Conservation (phyloP, 345 rosid species). For the Combretum micranthum region DNA sequence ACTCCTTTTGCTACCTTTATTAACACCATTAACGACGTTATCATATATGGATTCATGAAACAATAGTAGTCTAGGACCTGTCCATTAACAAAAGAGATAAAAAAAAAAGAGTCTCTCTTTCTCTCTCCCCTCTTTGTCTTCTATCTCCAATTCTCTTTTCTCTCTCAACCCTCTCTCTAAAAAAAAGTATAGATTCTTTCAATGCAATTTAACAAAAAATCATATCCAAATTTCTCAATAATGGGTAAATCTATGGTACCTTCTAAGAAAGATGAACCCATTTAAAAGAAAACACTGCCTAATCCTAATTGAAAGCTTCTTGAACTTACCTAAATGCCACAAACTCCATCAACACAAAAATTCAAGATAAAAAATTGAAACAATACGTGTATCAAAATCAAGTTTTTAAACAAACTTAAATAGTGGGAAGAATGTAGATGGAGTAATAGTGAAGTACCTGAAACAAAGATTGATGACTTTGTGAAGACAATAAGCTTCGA, state of each 20-base stretch:
- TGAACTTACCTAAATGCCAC: conserved; percentile 41
- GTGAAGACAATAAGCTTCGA: conserved; percentile 92
- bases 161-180: no score
- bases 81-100: no score
- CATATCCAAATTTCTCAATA: no score
- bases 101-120: no score
- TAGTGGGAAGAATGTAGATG: not conserved
- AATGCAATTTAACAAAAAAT: not conserved
- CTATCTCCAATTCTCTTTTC: no score
- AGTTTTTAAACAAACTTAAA: not conserved
- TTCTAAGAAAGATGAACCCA: conserved; percentile 89
- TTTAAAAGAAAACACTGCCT: conserved; percentile 91
- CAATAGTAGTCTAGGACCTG: no score
- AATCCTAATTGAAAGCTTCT: conserved; percentile 61
- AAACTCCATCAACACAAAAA: not conserved
- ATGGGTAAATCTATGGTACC: conserved; percentile 26
- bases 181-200: not conserved
- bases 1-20: no score
- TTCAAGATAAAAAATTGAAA: not conserved
- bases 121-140: no score
- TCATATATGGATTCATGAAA: no score
- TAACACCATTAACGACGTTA: no score
- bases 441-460: conserved; percentile 31
- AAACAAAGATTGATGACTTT: conserved; percentile 60
- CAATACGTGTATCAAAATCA: not conserved